Conservation (phyloP, 1,284 basidiomycete species). For the Ustilago sp. region DNA sequence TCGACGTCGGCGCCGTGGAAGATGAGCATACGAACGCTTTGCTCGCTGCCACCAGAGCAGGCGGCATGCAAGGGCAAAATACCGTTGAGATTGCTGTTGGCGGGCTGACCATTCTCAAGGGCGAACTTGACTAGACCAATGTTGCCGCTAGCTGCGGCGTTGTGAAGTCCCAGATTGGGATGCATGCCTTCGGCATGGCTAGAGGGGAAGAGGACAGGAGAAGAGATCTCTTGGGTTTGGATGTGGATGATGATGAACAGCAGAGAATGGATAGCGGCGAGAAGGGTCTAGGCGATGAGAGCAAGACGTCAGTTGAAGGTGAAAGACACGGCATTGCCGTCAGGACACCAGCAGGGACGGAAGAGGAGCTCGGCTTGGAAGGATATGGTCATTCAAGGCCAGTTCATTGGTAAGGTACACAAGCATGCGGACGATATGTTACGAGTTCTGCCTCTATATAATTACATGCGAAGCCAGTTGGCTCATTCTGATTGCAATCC, state of each 20-base stretch:
- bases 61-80: constrained; percentile 65
- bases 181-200: constrained; percentile 35
- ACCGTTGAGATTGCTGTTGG: constrained; percentile 61
- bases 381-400: neutral
- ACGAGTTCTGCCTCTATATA: constrained; percentile 10
- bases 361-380: too few species aligned
- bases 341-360: too few species aligned
- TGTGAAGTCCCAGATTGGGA: constrained; percentile 62
- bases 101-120: constrained; percentile 64
- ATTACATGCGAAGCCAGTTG: neutral
- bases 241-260: too few species aligned
- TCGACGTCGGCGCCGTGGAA: constrained; percentile 64
- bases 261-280: too few species aligned
- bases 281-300: too few species aligned
- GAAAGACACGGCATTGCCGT: too few species aligned
- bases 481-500: neutral
- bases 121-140: constrained; percentile 65
- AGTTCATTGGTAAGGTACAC: neutral
- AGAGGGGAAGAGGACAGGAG: neutral
- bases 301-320: too few species aligned
- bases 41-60: constrained; percentile 60
- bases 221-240: too few species aligned
- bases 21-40: constrained; percentile 58
- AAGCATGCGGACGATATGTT: neutral
- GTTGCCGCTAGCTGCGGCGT: constrained; percentile 62